Evolutionary conservation across 2,329 filamentous ascomycete genomes (phyloP).

Genomic region (Tolypocladium cylindrosporum): DNA sequence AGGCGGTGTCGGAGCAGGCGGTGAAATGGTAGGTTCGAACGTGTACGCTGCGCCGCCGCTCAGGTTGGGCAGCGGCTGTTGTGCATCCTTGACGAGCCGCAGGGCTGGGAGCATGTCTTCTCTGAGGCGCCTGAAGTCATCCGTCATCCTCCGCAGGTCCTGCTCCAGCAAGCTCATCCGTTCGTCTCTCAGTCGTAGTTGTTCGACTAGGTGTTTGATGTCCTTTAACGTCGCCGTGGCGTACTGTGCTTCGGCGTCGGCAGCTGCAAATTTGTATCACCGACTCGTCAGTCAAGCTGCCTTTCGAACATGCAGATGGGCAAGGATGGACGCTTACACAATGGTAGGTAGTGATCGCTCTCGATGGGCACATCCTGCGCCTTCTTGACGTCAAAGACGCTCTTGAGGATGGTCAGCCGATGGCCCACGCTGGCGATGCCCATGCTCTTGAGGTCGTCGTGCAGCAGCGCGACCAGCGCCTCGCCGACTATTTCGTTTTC

Average conservation of each 20-base stretch:
- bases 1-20: slow-evolving; percentile 47
- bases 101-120: slow-evolving; percentile 89
- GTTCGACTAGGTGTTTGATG: slow-evolving; percentile 81
- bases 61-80: slow-evolving; percentile 66
- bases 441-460: slow-evolving; percentile 93
- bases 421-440: slow-evolving; percentile 89
- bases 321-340: slow-evolving; percentile 50
- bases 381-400: slow-evolving; percentile 91
- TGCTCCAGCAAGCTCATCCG: slow-evolving; percentile 75
- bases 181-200: slow-evolving; percentile 82
- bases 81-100: slow-evolving; percentile 82
- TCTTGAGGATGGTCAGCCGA: slow-evolving; percentile 88
- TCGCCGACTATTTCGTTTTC: slow-evolving; percentile 94
- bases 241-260: slow-evolving; percentile 78
- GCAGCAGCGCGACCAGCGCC: slow-evolving; percentile 75
- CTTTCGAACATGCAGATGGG: neutral
- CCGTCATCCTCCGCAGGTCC: slow-evolving; percentile 72
- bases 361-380: slow-evolving; percentile 87
- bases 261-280: slow-evolving; percentile 45
- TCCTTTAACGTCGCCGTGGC: slow-evolving; percentile 86
- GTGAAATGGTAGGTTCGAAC: slow-evolving; percentile 42
- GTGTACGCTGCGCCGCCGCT: slow-evolving; percentile 27
- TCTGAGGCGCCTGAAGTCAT: slow-evolving; percentile 79
- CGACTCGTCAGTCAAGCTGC: slow-evolving; percentile 9
- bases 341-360: slow-evolving; percentile 83